Conservation (phyloP, 164 flowering plant genomes). For the Hamamelis virginiana region DNA sequence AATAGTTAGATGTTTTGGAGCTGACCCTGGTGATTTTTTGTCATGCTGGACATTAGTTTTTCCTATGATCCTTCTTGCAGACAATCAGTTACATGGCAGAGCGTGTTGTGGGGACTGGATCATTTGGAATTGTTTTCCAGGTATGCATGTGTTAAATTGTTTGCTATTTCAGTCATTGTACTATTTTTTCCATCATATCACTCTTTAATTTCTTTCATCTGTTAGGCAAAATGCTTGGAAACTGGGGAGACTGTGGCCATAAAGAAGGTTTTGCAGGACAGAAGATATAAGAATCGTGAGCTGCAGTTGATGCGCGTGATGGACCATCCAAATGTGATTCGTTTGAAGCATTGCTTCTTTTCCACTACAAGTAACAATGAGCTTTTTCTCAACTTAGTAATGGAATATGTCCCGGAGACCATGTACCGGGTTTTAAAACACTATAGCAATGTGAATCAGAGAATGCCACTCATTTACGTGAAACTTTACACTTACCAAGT, state of each 20-base stretch:
- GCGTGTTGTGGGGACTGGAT: constrained; percentile 53
- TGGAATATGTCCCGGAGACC: constrained; percentile 73
- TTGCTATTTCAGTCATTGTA: not conserved
- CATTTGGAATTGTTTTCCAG: constrained; percentile 56
- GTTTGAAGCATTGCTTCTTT: constrained; percentile 64
- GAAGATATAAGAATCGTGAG: constrained; percentile 69
- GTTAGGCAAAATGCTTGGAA: constrained; percentile 54
- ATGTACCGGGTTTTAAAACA: constrained; percentile 58
- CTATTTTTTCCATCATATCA: not conserved
- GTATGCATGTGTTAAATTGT: constrained; percentile 3
- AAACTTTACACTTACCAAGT: constrained; percentile 66
- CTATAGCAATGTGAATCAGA: constrained; percentile 55
- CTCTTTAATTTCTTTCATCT: not conserved
- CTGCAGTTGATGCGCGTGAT: constrained; percentile 60
- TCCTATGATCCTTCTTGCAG: constrained; percentile 24
- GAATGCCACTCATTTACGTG: constrained; percentile 64
- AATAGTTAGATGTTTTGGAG: not conserved
- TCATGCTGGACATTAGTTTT: not conserved
- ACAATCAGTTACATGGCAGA: constrained; percentile 55
- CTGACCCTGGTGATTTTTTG: not conserved
- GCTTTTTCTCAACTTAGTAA: constrained; percentile 66
- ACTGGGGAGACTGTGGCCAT: constrained; percentile 71
- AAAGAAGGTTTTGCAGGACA: constrained; percentile 70
- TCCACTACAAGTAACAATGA: constrained; percentile 68
- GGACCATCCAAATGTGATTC: constrained; percentile 64